These are phyloP conservation scores for Clitocybe nebularis DNA, from an alignment of 1,284 basidiomycete genomes.

Conservation along the genomic window DNA sequence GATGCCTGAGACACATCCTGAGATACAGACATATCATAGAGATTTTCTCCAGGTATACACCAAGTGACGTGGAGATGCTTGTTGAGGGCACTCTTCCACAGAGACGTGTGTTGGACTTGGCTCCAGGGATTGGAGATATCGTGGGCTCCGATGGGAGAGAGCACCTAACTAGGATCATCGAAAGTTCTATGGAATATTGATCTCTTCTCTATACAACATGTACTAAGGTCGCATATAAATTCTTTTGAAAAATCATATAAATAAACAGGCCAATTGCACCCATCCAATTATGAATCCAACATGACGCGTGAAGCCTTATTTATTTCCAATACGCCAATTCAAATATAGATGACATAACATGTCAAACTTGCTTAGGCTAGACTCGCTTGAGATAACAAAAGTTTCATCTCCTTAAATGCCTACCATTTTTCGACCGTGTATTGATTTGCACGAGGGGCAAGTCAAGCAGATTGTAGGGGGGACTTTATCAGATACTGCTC, in stretches of 20 bases:
- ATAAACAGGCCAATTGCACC: too few species aligned
- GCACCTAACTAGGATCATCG: slow-evolving; percentile 74
- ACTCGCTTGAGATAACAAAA: slow-evolving; percentile 28
- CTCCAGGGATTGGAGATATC: slow-evolving; percentile 80
- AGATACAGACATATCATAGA: slow-evolving; percentile 2
- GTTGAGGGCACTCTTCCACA: slow-evolving; percentile 89
- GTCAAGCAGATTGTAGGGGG: slow-evolving; percentile 99
- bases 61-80: slow-evolving; percentile 59
- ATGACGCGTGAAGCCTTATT: too few species aligned
- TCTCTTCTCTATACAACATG: too few species aligned
- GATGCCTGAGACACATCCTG: neutral
- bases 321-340: too few species aligned
- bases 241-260: too few species aligned
- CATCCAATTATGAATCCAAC: too few species aligned
- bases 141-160: slow-evolving; percentile 76
- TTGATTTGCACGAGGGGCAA: slow-evolving; percentile 91
- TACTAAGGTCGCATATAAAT: too few species aligned
- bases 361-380: slow-evolving; percentile 16
- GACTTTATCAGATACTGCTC: slow-evolving; percentile 71
- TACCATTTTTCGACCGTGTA: slow-evolving; percentile 91
- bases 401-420: too few species aligned
- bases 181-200: slow-evolving; percentile 73
- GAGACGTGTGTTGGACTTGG: slow-evolving; percentile 82
- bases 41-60: slow-evolving; percentile 49
- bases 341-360: too few species aligned